phyloP scores from a whole-genome alignment of 306 rosid genomes.

The Fagus sylvatica region DNA sequence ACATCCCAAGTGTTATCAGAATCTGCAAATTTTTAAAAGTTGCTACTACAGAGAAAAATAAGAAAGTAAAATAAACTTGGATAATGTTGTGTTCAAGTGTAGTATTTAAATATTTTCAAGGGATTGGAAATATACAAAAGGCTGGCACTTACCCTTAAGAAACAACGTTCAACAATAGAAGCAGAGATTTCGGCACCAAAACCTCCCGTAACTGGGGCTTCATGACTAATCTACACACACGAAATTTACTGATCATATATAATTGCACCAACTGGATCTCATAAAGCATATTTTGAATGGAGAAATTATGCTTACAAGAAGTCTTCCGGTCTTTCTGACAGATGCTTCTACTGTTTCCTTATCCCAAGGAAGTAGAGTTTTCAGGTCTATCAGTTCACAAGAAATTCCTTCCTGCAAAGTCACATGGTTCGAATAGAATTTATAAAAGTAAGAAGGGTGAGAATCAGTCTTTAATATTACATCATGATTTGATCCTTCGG shows the following conservation, averaged over 20 bases:
- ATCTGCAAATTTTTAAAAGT: background rate
- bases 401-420: constrained; percentile 87
- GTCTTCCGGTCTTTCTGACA: constrained; percentile 87
- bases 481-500: no score
- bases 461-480: background rate
- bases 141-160: constrained; percentile 66
- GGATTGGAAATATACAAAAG: background rate
- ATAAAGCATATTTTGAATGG: constrained; percentile 3
- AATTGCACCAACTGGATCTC: background rate
- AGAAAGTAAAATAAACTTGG: background rate
- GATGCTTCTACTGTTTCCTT: constrained; percentile 93
- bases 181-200: constrained; percentile 98
- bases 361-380: constrained; percentile 96
- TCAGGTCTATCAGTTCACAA: constrained; percentile 88
- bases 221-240: constrained; percentile 82
- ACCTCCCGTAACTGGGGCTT: constrained; percentile 96
- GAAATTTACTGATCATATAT: constrained; percentile 14
- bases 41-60: background rate
- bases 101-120: background rate
- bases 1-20: background rate
- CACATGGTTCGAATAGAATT: constrained; percentile 10
- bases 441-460: background rate
- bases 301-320: constrained; percentile 66
- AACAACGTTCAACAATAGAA: constrained; percentile 88
- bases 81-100: background rate